Conservation (phyloP, 2,329 filamentous ascomycete genomes). For the Beauveria sp. region DNA sequence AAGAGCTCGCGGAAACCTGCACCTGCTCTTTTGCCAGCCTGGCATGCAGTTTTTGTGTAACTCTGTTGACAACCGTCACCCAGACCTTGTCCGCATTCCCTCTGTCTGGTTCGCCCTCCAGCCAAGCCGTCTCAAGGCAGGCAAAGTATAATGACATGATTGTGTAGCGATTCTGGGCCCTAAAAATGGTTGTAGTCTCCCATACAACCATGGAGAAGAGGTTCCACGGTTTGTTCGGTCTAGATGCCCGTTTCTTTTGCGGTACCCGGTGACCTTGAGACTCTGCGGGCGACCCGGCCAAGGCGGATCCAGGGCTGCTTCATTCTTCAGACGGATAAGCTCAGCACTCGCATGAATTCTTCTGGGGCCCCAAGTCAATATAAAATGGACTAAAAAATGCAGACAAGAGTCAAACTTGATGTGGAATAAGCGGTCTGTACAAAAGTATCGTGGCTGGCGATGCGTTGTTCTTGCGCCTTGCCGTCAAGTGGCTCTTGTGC, state of each 20-base stretch:
- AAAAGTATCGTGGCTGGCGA: background rate
- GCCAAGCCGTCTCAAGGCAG: no score
- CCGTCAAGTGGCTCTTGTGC: background rate
- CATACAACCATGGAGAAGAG: no score
- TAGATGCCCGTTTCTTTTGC: no score
- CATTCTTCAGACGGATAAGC: background rate
- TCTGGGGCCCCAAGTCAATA: background rate
- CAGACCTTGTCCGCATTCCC: no score
- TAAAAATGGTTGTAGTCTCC: no score
- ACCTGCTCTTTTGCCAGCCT: background rate
- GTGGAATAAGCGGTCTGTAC: background rate
- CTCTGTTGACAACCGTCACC: no score
- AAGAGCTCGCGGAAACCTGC: background rate
- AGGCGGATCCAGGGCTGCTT: background rate
- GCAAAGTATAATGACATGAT: no score
- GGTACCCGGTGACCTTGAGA: background rate
- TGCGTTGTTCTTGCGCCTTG: slow-evolving; percentile 3
- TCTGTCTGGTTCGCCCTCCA: no score
- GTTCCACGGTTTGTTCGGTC: no score
- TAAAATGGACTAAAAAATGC: background rate
- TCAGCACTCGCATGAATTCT: background rate
- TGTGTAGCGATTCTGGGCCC: no score
- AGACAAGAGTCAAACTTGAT: no score
- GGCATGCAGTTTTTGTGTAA: background rate
- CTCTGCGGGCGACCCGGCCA: background rate